phyloP scores from a whole-genome alignment of 2,329 filamentous ascomycete species.

The Talaromyces sp. region DNA sequence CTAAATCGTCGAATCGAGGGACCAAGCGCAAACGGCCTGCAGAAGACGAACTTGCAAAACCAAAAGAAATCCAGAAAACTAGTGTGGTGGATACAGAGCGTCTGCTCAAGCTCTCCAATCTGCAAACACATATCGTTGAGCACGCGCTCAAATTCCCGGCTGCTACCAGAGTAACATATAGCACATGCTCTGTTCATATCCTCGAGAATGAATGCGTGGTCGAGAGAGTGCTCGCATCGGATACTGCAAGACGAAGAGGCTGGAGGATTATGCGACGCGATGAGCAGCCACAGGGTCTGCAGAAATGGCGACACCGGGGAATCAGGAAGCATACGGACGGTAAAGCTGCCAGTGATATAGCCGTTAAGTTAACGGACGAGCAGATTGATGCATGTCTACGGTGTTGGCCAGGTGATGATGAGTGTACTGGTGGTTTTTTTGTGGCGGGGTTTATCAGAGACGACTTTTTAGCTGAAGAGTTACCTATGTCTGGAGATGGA shows the following conservation, averaged over 20 bases:
- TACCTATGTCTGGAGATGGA: constrained; percentile 13
- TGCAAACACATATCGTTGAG: constrained; percentile 75
- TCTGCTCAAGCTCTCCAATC: constrained; percentile 68
- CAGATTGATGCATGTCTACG: constrained; percentile 70
- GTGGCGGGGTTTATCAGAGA: constrained; percentile 79
- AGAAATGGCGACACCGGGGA: constrained; percentile 68
- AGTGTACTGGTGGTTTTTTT: constrained; percentile 93
- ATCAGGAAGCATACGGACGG: constrained; percentile 41
- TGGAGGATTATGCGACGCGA: constrained; percentile 73
- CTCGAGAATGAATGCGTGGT: constrained; percentile 90
- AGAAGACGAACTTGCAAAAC: constrained; percentile 25
- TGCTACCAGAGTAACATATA: constrained; percentile 77
- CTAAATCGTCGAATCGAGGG: constrained; percentile 20
- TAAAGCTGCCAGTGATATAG: constrained; percentile 17
- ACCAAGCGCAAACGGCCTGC: constrained; percentile 45
- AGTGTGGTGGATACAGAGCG: constrained; percentile 58
- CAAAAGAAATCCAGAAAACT: constrained; percentile 35
- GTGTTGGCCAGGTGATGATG: constrained; percentile 73
- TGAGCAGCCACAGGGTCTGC: constrained; percentile 72
- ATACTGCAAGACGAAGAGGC: constrained; percentile 61
- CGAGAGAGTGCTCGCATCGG: constrained; percentile 63
- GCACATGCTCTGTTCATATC: constrained; percentile 83
- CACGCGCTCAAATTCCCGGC: constrained; percentile 81
- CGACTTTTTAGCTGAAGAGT: constrained; percentile 36
- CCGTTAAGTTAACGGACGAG: constrained; percentile 44